Conservation (phyloP, 139 green algal species). For the Volvox africanus region DNA sequence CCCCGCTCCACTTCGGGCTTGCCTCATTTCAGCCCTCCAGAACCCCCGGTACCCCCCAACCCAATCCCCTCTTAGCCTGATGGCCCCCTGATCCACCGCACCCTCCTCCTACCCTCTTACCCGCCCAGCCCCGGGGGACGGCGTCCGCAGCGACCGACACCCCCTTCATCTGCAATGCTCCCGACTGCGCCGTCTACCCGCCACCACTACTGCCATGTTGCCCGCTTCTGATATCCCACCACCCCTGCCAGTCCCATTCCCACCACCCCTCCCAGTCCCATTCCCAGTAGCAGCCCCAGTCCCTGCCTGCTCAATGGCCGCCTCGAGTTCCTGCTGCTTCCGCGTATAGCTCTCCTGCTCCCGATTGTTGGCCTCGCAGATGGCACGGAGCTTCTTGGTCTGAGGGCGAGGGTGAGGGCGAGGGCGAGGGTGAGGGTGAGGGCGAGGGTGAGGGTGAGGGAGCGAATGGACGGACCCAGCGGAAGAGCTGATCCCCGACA, state of each 20-base stretch:
- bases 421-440: slow-evolving; percentile 20
- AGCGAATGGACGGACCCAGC: background rate
- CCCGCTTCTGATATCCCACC: background rate
- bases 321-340: slow-evolving; percentile 64
- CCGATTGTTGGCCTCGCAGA: slow-evolving; percentile 58
- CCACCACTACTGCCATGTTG: too few species aligned
- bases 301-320: slow-evolving; percentile 61
- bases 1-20: too few species aligned
- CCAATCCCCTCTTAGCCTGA: too few species aligned
- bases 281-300: background rate
- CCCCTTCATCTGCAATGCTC: too few species aligned
- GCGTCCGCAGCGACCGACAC: too few species aligned
- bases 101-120: too few species aligned
- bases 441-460: background rate
- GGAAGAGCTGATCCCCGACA: background rate
- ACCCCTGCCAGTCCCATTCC: background rate
- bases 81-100: too few species aligned
- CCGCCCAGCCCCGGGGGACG: too few species aligned
- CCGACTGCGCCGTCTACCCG: too few species aligned
- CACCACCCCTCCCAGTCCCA: background rate
- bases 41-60: too few species aligned
- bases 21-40: too few species aligned
- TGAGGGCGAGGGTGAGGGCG: slow-evolving; percentile 3
- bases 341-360: slow-evolving; percentile 65
- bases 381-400: slow-evolving; percentile 47